These are phyloP conservation scores for Metschnikowia santaceciliae DNA, from an alignment of 805 yeast species.

Conservation along the genomic window DNA sequence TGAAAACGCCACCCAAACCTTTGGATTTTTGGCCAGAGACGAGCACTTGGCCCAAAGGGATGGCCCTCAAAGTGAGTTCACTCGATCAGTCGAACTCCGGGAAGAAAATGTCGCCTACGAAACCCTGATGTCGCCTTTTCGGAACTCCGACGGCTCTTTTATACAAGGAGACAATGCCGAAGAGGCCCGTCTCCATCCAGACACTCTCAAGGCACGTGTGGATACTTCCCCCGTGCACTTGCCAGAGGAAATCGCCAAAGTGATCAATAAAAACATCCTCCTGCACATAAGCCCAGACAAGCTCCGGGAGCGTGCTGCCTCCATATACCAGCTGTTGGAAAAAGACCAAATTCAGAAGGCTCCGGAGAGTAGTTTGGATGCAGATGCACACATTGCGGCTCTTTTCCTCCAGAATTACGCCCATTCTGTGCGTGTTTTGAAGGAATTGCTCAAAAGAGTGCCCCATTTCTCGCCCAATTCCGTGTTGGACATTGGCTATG, in stretches of 20 bases:
- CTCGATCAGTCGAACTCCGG: slow-evolving; percentile 3
- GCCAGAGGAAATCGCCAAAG: slow-evolving; percentile 53
- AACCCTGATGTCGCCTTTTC: slow-evolving; percentile 26
- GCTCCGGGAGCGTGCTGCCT: slow-evolving; percentile 60
- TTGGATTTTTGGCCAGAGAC: slow-evolving; percentile 17
- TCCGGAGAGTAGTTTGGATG: slow-evolving; percentile 44
- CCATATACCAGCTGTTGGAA: slow-evolving; percentile 47
- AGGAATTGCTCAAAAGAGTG: slow-evolving; percentile 56
- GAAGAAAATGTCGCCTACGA: slow-evolving; percentile 5
- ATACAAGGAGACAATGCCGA: slow-evolving; percentile 42
- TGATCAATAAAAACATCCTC: slow-evolving; percentile 62
- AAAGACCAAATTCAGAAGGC: slow-evolving; percentile 53
- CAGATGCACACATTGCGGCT: slow-evolving; percentile 78
- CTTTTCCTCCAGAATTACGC: slow-evolving; percentile 80
- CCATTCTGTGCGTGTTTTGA: slow-evolving; percentile 57
- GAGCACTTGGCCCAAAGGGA: slow-evolving; percentile 13
- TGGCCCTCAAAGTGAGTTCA: slow-evolving; percentile 6
- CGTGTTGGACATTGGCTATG: slow-evolving; percentile 78
- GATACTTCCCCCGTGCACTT: slow-evolving; percentile 49
- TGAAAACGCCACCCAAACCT: slow-evolving; percentile 1
- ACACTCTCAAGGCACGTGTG: slow-evolving; percentile 54
- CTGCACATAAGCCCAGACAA: slow-evolving; percentile 58
- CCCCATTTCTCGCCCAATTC: slow-evolving; percentile 61
- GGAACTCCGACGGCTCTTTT: slow-evolving; percentile 39
- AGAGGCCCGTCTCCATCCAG: slow-evolving; percentile 55